phyloP scores from a whole-genome alignment of 768 basidiomycete genomes.

The Pholiota conissans region DNA sequence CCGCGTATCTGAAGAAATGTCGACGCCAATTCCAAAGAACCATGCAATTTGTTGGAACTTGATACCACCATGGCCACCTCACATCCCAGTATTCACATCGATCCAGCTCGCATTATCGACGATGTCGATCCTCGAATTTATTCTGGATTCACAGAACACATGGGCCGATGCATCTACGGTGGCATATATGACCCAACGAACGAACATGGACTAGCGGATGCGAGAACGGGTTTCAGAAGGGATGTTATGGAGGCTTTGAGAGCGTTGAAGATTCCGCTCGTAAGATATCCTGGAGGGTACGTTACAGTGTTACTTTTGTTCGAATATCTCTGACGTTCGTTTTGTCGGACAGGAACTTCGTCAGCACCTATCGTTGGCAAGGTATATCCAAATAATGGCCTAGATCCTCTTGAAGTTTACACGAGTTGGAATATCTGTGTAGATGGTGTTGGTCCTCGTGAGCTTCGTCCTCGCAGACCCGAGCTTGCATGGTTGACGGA shows the following conservation, averaged over 20 bases:
- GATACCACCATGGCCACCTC: neutral
- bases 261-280: slow-evolving; percentile 47
- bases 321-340: neutral
- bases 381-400: slow-evolving; percentile 16
- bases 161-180: slow-evolving; percentile 57
- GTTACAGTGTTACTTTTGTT: slow-evolving; percentile 7
- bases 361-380: slow-evolving; percentile 58
- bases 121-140: slow-evolving; percentile 51
- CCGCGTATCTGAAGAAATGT: too few species aligned
- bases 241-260: slow-evolving; percentile 49
- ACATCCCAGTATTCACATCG: slow-evolving; percentile 37
- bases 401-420: neutral
- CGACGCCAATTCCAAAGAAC: too few species aligned
- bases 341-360: slow-evolving; percentile 39
- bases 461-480: slow-evolving; percentile 48
- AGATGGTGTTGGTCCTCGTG: slow-evolving; percentile 57
- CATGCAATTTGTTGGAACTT: too few species aligned
- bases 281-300: slow-evolving; percentile 55
- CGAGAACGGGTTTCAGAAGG: slow-evolving; percentile 44
- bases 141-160: slow-evolving; percentile 64
- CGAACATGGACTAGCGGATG: slow-evolving; percentile 33
- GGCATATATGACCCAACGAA: slow-evolving; percentile 44
- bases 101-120: slow-evolving; percentile 40
- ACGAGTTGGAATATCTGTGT: neutral
- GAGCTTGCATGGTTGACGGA: slow-evolving; percentile 63